Conservation (phyloP, 2,329 filamentous ascomycete genomes). For the Didymella arachidicola region DNA sequence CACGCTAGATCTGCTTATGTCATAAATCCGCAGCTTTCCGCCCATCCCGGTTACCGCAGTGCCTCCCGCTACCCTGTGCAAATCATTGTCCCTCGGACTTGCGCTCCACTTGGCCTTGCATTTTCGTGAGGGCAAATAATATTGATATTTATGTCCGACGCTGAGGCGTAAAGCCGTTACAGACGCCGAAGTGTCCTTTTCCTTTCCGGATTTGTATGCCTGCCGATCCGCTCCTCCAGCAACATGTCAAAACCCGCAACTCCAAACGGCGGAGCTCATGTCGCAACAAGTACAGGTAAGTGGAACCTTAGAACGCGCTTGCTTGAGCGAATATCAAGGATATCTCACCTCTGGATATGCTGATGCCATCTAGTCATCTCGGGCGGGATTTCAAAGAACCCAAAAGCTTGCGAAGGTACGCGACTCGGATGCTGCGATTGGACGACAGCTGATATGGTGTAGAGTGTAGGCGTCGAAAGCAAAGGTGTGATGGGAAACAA, state of each 20-base stretch:
- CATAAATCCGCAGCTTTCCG: neutral
- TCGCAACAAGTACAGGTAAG: neutral
- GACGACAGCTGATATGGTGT: neutral
- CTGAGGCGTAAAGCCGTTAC: neutral
- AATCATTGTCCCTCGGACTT: too few relatives aligned
- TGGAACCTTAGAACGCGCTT: neutral
- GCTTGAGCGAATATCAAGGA: too few relatives aligned
- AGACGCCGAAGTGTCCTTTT: too few relatives aligned
- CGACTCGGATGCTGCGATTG: neutral
- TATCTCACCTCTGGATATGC: neutral
- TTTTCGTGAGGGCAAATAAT: too few relatives aligned
- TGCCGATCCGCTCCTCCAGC: neutral
- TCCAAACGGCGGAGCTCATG: neutral
- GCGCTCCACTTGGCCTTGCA: too few relatives aligned
- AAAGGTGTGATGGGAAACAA: slow-evolving; percentile 15
- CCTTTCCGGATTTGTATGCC: neutral
- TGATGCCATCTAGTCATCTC: neutral
- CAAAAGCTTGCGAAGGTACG: slow-evolving; percentile 20
- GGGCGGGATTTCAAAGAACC: slow-evolving; percentile 13
- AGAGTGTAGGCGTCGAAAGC: slow-evolving; percentile 20
- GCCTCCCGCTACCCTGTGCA: neutral
- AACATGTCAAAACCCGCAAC: slow-evolving; percentile 1
- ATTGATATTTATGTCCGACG: too few relatives aligned
- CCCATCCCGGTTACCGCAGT: neutral
- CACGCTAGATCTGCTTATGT: slow-evolving; percentile 8